Evolutionary conservation across 2,329 filamentous ascomycete genomes (phyloP), one percentile per base, ranked within the genome.

Genomic region (Ceratocystis harringtonii): DNA sequence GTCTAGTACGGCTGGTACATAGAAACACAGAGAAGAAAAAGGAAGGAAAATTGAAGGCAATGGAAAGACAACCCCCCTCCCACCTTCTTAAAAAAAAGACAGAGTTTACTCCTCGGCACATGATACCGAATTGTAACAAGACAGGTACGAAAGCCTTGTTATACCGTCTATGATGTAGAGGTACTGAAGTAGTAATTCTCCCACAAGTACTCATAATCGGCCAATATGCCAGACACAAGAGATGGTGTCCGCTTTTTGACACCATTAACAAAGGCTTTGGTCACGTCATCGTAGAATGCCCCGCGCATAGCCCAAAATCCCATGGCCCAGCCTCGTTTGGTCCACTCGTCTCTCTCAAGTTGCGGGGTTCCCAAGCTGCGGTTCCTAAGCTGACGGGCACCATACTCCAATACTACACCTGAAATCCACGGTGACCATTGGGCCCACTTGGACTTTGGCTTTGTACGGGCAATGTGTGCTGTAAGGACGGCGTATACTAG

Each of bases 181-280:
- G 82, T 84, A 74, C 81, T 84, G 75, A 97, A 99, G 76, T 97
- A 95, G 75, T 96, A 97, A 71, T 95, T 92, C 76, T 96, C 91
- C 94, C 94, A 99, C 41, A 99, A 79, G 74, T 95, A 97, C 75
- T 96, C 90, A 73, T 99, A 99, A 74, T 99, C 94, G 73, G 96
- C 91, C 69, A 97, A 76, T 58, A 99, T 87, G 66, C 89, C 90
- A 7, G 86, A 88, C 28, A 96, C 80, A 73, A 99, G 83, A 69
- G 88, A 85, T 60, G 95, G 83, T 75, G 96, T 80, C 63, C 88
- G 85, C 72, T 86, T 87, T 69, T 84, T 86, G 69, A 96, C 81
- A 71, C 85, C 87, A 36, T 79, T 79, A 6, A 92, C 86, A 15
- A 92, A 75, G 3, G 84, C 83, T 75, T 89, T 89, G 61, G 90